A percentile compares a stretch with the other conserved stretches of the same genome.
Evolutionary conservation across 441 rosid genomes (phyloP).

Genomic region (Euphorbia celastroides): DNA sequence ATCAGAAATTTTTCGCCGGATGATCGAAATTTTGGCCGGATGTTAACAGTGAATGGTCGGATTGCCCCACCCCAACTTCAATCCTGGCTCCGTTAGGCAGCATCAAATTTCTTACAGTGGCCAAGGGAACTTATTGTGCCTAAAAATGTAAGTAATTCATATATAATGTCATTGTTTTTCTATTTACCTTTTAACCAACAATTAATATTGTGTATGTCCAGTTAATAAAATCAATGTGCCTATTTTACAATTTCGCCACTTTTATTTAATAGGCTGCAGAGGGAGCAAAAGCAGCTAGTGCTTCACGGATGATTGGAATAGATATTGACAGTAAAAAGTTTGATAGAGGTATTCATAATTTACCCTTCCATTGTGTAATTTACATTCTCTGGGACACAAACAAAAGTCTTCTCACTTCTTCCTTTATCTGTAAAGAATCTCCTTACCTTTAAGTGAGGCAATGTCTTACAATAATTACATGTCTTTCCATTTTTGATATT

Average conservation of each 20-base stretch:
- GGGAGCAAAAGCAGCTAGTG: constrained; percentile 94
- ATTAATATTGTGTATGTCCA: not conserved
- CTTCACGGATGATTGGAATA: constrained; percentile 82
- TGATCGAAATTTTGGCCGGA: too few relatives aligned
- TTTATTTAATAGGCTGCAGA: constrained; percentile 67
- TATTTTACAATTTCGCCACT: not conserved
- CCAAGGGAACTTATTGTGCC: too few relatives aligned
- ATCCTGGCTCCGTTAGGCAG: too few relatives aligned
- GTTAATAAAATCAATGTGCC: not conserved
- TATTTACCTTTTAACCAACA: too few relatives aligned
- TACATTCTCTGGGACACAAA: not conserved
- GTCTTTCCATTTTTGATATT: not conserved
- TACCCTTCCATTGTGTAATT: not conserved
- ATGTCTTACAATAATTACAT: not conserved
- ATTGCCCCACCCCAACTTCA: too few relatives aligned
- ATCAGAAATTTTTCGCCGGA: too few relatives aligned
- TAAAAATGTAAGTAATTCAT: too few relatives aligned
- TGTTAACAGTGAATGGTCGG: too few relatives aligned
- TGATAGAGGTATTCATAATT: constrained; percentile 42
- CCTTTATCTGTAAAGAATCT: not conserved
- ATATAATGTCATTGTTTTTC: too few relatives aligned
- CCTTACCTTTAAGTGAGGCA: not conserved
- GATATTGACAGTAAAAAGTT: constrained; percentile 82
- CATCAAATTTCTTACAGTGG: too few relatives aligned
- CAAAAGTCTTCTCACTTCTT: not conserved